Evolutionary conservation across 163 green algal genomes (phyloP).

Genomic region (Volvox carteri): DNA sequence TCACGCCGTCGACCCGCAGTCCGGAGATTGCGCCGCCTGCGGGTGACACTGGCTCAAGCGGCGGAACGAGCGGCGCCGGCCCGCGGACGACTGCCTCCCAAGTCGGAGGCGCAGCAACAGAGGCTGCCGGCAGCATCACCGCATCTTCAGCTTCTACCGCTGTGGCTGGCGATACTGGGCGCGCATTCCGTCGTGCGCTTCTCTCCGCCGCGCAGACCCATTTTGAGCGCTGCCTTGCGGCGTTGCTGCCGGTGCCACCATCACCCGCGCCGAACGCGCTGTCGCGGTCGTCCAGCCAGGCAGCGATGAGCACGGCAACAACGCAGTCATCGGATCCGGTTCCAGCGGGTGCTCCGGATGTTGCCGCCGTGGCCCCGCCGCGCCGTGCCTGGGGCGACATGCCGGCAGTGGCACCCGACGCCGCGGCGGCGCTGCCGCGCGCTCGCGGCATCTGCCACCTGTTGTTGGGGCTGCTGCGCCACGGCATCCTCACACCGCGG

Average conservation of each 20-base stretch:
- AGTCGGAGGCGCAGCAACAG: conserved; percentile 15
- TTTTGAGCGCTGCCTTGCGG: conserved; percentile 36
- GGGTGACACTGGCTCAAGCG: no score
- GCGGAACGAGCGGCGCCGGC: no score
- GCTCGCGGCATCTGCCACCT: conserved; percentile 43
- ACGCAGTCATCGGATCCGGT: no score
- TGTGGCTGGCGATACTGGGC: background rate
- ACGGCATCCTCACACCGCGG: conserved; percentile 37
- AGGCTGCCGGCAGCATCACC: background rate
- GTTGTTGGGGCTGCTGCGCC: conserved; percentile 23
- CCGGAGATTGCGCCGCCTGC: no score
- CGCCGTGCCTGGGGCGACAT: conserved; percentile 27
- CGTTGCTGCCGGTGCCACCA: background rate
- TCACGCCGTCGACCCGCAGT: background rate
- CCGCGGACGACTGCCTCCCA: no score
- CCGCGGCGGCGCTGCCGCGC: background rate
- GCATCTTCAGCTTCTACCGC: background rate
- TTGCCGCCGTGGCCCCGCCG: background rate
- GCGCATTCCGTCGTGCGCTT: conserved; percentile 23
- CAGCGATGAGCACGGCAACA: background rate
- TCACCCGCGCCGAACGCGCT: background rate
- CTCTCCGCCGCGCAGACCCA: conserved; percentile 18
- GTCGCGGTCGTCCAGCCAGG: background rate
- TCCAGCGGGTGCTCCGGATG: background rate
- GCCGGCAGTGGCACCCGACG: background rate